Percentiles rank a stretch among this genome's conserved stretches.
Conservation (phyloP, 768 basidiomycete species). For the Brasilioporus rufonigricans region DNA sequence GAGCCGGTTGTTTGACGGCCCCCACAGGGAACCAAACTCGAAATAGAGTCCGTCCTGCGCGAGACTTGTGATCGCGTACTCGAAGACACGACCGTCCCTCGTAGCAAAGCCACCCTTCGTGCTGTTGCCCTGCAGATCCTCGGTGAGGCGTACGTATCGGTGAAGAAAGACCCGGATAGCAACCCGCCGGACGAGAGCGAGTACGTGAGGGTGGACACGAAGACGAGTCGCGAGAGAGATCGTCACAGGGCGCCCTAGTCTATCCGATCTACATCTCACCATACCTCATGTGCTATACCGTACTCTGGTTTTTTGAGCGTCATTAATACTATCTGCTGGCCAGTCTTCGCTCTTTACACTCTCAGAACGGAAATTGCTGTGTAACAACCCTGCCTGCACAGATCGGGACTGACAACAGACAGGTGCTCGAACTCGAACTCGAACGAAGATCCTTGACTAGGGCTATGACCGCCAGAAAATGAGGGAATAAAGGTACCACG, state of each 20-base stretch:
- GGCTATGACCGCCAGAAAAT: background rate
- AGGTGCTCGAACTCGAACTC: background rate
- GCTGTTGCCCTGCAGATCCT: constrained; percentile 83
- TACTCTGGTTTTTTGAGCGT: constrained; percentile 1
- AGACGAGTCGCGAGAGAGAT: constrained; percentile 52
- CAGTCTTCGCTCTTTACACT: background rate
- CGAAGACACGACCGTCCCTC: constrained; percentile 49
- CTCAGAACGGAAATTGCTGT: background rate
- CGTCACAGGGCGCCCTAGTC: constrained; percentile 19
- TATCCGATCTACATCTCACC: background rate
- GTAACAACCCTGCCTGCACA: background rate
- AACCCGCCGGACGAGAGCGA: constrained; percentile 58
- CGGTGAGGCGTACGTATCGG: constrained; percentile 72
- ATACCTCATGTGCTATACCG: constrained; percentile 10
- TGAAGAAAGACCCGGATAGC: constrained; percentile 58
- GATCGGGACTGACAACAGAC: background rate
- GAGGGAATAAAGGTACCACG: background rate
- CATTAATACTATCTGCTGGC: background rate
- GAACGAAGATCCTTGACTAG: background rate
- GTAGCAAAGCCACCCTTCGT: constrained; percentile 62
- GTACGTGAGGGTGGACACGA: constrained; percentile 81
- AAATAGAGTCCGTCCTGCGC: constrained; percentile 84
- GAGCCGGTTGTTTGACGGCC: background rate
- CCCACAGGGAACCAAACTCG: constrained; percentile 80
- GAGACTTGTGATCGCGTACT: constrained; percentile 86